phyloP scores from a whole-genome alignment of 225 moss, liverwort and hornwort genomes.

The Asterella californica region DNA sequence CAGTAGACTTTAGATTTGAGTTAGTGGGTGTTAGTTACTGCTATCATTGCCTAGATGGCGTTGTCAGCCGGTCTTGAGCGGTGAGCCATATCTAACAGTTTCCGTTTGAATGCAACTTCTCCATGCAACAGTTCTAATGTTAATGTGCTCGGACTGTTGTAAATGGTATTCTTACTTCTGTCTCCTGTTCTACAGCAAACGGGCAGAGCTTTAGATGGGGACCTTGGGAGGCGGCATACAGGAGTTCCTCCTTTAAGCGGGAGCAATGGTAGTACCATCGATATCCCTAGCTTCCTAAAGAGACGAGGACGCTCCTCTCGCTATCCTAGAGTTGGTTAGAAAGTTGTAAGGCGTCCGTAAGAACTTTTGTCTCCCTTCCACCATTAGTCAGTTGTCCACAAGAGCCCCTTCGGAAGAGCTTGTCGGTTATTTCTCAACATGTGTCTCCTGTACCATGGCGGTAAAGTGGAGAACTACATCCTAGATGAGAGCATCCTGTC shows the following conservation, averaged over 20 bases:
- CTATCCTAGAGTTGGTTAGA: conserved; percentile 53
- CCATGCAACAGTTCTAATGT: background rate
- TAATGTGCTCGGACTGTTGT: background rate
- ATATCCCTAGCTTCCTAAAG: conserved; percentile 87
- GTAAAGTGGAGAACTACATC: conserved; percentile 19
- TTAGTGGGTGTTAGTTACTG: background rate
- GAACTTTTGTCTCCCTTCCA: conserved; percentile 37
- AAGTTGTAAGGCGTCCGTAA: conserved; percentile 20
- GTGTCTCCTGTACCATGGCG: conserved; percentile 13
- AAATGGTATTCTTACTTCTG: conserved; percentile 25
- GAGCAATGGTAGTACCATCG: conserved; percentile 63
- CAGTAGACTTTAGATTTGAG: background rate
- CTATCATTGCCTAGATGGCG: background rate
- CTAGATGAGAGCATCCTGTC: conserved; percentile 7
- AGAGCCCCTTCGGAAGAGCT: conserved; percentile 32
- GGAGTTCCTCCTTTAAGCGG: conserved; percentile 39
- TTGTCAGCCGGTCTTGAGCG: background rate
- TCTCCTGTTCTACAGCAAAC: conserved; percentile 31
- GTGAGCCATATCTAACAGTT: background rate
- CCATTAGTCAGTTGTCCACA: conserved; percentile 21
- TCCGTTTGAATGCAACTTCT: background rate
- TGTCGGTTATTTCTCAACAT: conserved; percentile 16
- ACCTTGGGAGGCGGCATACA: conserved; percentile 50
- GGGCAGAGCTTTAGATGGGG: conserved; percentile 29
- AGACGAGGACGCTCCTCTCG: conserved; percentile 80